Evolutionary conservation across 1,284 basidiomycete species (phyloP), one percentile per base, ranked within the genome.

Genomic region (Flammula alnicola): DNA sequence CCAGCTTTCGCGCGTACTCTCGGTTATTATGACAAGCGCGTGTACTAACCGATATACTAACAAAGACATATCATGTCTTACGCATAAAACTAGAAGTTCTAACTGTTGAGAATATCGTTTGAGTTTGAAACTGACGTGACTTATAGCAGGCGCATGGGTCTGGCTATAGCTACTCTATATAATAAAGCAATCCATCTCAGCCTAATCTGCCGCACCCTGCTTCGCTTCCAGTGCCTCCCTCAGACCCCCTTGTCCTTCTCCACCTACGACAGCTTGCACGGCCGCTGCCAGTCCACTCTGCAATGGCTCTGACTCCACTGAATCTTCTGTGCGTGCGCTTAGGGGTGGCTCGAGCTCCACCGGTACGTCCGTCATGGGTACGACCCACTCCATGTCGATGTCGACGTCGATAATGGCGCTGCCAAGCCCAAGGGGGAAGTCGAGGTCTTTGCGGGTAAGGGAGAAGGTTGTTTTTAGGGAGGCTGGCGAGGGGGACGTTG

Each of bases 371-470:
- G 16, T 4, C 1, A 29, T 11, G 6, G 60, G 47, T 4, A 51
- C 39, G 10, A 67, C 54, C 74, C 76, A 78, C 52, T 75, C 73
- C 63, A 86, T 71, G 8, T 73, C 71, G 23, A 88, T 71, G 47
- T 80, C 78, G 9, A 91, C 74, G 54, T 89, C 81, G 12, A 91
- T 61, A 19, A 93, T 74, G 16, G 76, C 71, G 31, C 77, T 74
- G 2, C 90, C 90, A 8, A 88, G 68, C 2, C 89, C 90, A 1
- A 91, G 67, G 0, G 89, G 76, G 60, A 93, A 93, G 64, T 93
- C 91, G 16, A 91, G 59, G 43, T 92, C 86, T 55, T 80, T 81
- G 19, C 72, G 74, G 39, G 73, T 76, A 45, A 84, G 67, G 17
- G 65, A 63, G 29, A 83, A 51, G 14, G 53, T 60, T 0, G 54